Conservation (phyloP, 2,329 filamentous ascomycete species). For the Penicillium occitanis region DNA sequence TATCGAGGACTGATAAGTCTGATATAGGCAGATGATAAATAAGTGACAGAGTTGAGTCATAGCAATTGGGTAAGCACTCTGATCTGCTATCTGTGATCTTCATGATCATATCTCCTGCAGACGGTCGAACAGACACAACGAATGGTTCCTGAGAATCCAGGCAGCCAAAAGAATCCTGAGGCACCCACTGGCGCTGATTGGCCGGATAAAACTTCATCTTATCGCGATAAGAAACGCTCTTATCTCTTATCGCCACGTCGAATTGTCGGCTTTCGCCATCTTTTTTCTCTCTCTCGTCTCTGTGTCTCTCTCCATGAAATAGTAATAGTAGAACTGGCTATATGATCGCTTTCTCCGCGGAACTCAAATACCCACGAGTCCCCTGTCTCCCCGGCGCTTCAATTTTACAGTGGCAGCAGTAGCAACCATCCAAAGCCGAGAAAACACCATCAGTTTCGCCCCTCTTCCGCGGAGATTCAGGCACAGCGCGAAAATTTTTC, state of each 20-base stretch:
- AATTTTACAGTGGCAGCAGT: neutral
- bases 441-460: neutral
- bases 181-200: neutral
- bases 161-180: neutral
- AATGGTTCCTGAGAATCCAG: neutral
- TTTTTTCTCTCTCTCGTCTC: neutral
- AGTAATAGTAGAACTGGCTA: neutral
- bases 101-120: neutral
- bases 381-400: neutral
- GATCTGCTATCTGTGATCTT: neutral
- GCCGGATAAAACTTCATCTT: neutral
- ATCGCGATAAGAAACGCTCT: neutral
- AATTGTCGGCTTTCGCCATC: neutral
- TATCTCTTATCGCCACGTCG: neutral
- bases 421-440: neutral
- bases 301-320: neutral
- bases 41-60: neutral
- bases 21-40: neutral
- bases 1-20: neutral
- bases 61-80: neutral
- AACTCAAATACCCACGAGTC: neutral
- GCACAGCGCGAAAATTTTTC: neutral
- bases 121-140: too few relatives aligned
- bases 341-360: slow-evolving; percentile 13
- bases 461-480: slow-evolving; percentile 11